Evolutionary conservation across 805 yeast species (phyloP).

Genomic region (Dipodascopsis uninucleata): DNA sequence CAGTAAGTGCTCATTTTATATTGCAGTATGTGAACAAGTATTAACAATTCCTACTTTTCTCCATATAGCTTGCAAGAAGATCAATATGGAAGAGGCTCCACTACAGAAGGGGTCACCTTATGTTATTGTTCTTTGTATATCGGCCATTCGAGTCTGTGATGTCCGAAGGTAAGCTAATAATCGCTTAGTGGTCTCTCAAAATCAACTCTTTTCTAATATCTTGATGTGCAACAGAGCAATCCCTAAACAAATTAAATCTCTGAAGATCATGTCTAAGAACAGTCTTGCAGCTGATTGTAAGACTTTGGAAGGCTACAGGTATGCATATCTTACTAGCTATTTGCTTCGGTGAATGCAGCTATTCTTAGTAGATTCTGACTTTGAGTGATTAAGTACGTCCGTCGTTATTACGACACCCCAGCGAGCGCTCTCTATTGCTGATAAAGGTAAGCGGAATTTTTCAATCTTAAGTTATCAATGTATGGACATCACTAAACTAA

Average conservation of each 20-base stretch:
- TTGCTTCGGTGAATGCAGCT: too few species aligned
- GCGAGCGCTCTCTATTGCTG: conserved; percentile 7
- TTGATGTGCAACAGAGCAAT: conserved; percentile 1
- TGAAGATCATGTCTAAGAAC: conserved; percentile 23
- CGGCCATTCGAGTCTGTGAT: conserved; percentile 86
- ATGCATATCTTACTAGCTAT: neutral
- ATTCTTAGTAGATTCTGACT: too few species aligned
- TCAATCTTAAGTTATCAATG: too few species aligned
- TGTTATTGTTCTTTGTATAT: conserved; percentile 58
- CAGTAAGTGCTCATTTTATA: neutral
- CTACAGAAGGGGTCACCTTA: conserved; percentile 11
- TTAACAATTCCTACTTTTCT: neutral
- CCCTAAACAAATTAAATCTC: conserved; percentile 5
- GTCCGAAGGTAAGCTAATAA: conserved; percentile 39
- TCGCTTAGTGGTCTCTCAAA: neutral
- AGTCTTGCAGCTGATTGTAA: conserved; percentile 14
- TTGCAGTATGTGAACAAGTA: neutral
- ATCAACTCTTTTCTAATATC: neutral
- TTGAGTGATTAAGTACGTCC: conserved; percentile 1
- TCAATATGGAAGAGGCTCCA: conserved; percentile 3
- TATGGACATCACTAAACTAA: too few species aligned
- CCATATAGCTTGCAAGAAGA: neutral
- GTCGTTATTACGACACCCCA: conserved; percentile 15
- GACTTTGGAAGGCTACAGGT: conserved; percentile 9
- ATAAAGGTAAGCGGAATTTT: conserved; percentile 1